phyloP scores from a whole-genome alignment of 768 basidiomycete genomes.

The Phylloporus rhodoxanthus region DNA sequence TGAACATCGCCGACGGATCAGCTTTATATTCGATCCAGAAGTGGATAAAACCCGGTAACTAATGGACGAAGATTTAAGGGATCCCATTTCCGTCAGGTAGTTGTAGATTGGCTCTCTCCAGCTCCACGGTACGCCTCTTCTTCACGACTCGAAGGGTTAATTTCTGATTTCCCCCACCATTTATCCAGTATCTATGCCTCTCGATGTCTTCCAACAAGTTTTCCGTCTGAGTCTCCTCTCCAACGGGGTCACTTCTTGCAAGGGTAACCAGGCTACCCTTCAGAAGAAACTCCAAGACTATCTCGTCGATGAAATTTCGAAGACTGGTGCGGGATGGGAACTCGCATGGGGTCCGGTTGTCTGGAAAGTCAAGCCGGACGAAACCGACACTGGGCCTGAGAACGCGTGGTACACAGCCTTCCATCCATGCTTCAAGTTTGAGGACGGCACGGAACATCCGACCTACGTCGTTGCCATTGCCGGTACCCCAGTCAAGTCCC shows the following conservation, averaged over 20 bases:
- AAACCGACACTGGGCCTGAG: not conserved
- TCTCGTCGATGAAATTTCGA: not conserved
- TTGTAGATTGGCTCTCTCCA: not conserved
- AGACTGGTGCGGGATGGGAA: not conserved
- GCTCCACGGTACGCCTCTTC: not conserved
- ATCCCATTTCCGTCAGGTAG: not conserved
- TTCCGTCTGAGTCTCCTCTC: not conserved
- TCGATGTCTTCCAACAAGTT: conserved; percentile 7
- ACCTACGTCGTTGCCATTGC: conserved; percentile 8
- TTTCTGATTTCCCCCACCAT: not conserved
- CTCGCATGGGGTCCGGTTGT: conserved; percentile 8
- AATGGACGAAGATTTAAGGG: not conserved
- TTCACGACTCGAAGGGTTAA: not conserved
- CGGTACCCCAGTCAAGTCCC: not conserved
- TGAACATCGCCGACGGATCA: not conserved
- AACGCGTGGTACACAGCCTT: conserved; percentile 6
- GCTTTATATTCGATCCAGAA: not conserved
- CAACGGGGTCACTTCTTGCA: not conserved
- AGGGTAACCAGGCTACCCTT: not conserved
- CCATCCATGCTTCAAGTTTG: not conserved
- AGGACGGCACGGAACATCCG: not conserved
- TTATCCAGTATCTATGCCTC: not conserved
- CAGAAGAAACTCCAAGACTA: conserved; percentile 1
- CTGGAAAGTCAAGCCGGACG: conserved; percentile 1
- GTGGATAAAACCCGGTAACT: not conserved